Conservation (phyloP, 805 yeast species). For the Saturnispora gosingensis region DNA sequence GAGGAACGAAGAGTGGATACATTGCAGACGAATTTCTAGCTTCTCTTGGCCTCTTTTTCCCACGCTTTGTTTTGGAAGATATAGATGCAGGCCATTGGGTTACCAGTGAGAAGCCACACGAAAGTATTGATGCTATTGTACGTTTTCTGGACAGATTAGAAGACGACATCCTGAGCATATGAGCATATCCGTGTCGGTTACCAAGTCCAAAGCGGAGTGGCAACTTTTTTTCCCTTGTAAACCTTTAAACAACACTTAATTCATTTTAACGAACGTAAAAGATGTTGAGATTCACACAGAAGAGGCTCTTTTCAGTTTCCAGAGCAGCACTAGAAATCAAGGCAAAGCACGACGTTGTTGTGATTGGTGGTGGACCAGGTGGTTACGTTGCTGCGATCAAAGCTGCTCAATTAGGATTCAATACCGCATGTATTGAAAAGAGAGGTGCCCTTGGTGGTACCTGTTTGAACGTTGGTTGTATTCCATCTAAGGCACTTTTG, state of each 20-base stretch:
- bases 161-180: background rate
- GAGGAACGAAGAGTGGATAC: slow-evolving; percentile 70
- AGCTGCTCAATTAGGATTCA: slow-evolving; percentile 91
- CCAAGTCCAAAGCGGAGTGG: background rate
- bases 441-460: slow-evolving; percentile 97
- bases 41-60: slow-evolving; percentile 68
- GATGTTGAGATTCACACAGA: slow-evolving; percentile 26
- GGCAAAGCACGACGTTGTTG: slow-evolving; percentile 70
- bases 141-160: slow-evolving; percentile 33
- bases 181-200: slow-evolving; percentile 4
- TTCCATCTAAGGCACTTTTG: slow-evolving; percentile 91
- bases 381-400: slow-evolving; percentile 98
- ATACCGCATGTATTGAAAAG: slow-evolving; percentile 95
- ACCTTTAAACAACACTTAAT: background rate
- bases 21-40: slow-evolving; percentile 77
- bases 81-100: slow-evolving; percentile 91
- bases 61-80: slow-evolving; percentile 63
- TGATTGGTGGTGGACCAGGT: slow-evolving; percentile 99
- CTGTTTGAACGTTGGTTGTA: slow-evolving; percentile 97
- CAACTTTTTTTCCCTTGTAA: background rate
- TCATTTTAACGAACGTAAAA: background rate
- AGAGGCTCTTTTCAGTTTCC: slow-evolving; percentile 26
- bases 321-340: slow-evolving; percentile 18
- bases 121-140: slow-evolving; percentile 52
- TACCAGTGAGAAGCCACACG: slow-evolving; percentile 75